Conservation (phyloP, 352 stramenopile genomes). For the Pythium phragmitis region DNA sequence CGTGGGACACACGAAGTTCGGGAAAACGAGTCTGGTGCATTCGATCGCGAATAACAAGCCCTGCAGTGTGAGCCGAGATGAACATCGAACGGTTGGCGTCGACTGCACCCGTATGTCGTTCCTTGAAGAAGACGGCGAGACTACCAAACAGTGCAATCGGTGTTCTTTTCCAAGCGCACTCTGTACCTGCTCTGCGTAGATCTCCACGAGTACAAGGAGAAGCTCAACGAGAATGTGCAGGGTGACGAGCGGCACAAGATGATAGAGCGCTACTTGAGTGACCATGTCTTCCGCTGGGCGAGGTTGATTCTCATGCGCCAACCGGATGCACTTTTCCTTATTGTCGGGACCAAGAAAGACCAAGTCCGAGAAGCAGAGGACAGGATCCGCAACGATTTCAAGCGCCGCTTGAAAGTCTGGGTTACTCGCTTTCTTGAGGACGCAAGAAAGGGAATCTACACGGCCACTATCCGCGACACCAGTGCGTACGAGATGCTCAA, state of each 20-base stretch:
- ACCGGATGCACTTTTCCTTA: neutral
- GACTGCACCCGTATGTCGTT: neutral
- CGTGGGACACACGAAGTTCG: neutral
- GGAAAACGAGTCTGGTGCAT: constrained; percentile 1
- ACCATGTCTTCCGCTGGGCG: constrained; percentile 4
- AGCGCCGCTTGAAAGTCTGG: neutral
- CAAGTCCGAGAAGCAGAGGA: neutral
- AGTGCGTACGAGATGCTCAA: neutral
- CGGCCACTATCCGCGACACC: neutral
- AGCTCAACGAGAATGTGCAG: neutral
- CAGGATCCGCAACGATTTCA: neutral
- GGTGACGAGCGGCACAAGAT: neutral
- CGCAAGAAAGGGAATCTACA: neutral
- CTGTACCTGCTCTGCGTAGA: constrained; percentile 9
- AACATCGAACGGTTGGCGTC: constrained; percentile 1
- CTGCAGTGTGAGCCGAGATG: neutral
- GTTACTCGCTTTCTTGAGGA: neutral
- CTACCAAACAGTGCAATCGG: too few relatives aligned
- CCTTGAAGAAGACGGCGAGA: neutral
- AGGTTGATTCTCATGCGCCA: neutral
- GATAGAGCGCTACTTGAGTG: neutral
- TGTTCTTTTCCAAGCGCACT: constrained; percentile 3
- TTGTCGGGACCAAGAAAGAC: constrained; percentile 2
- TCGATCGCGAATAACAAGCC: neutral
- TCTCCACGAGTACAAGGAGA: neutral